phyloP scores from a whole-genome alignment of 129 eudicot species.

The Pseudognaphalium luteoalbum region DNA sequence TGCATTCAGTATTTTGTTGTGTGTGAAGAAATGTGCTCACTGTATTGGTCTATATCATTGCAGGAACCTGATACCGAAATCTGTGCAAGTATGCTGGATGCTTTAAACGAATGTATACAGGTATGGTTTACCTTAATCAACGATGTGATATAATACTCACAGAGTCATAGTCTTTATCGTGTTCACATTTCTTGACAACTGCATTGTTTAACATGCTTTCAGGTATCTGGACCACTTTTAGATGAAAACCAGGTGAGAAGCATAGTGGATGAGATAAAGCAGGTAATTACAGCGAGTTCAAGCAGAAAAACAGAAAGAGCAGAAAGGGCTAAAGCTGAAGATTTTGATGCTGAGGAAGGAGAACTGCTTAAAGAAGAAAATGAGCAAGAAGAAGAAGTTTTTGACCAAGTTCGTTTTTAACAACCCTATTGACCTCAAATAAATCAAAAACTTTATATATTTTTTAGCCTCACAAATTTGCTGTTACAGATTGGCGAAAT shows the following conservation, averaged over 20 bases:
- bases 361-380: slow-evolving; percentile 93
- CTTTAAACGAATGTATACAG: slow-evolving; percentile 91
- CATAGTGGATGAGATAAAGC: slow-evolving; percentile 95
- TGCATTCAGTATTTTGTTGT: neutral
- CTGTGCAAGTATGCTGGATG: slow-evolving; percentile 92
- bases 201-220: slow-evolving; percentile 19
- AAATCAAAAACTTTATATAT: neutral
- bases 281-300: slow-evolving; percentile 97
- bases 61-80: slow-evolving; percentile 99
- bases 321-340: slow-evolving; percentile 97
- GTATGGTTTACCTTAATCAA: slow-evolving; percentile 29
- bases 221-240: slow-evolving; percentile 83
- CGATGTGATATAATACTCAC: slow-evolving; percentile 1
- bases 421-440: neutral
- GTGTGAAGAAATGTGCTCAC: slow-evolving; percentile 17
- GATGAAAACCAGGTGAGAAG: slow-evolving; percentile 89
- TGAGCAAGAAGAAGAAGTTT: slow-evolving; percentile 99
- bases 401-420: slow-evolving; percentile 72
- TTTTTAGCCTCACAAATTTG: neutral
- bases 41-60: slow-evolving; percentile 15
- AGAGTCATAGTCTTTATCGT: slow-evolving; percentile 2
- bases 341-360: slow-evolving; percentile 98
- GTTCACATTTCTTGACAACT: neutral
- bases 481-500: slow-evolving; percentile 84
- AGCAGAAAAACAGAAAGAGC: slow-evolving; percentile 92